Conservation (phyloP, 1,139 yeast genomes). For the Zygotorulaspora mrakii region DNA sequence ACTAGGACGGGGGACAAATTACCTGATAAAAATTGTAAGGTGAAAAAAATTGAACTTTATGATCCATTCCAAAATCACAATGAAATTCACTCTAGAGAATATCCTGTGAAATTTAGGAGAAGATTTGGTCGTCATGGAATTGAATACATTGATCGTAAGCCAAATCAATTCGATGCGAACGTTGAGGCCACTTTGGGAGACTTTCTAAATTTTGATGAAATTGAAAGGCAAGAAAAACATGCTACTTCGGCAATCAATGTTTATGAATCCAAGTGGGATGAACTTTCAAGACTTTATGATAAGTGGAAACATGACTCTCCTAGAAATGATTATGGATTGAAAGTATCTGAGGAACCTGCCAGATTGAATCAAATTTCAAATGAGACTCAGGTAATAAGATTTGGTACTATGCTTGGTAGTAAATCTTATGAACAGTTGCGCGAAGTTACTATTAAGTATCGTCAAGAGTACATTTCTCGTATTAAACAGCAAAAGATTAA, state of each 20-base stretch:
- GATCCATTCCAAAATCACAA: constrained; percentile 32
- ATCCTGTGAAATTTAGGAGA: constrained; percentile 63
- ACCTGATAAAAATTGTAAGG: constrained; percentile 18
- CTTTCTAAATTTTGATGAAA: constrained; percentile 31
- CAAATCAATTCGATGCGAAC: constrained; percentile 36
- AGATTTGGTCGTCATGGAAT: constrained; percentile 73
- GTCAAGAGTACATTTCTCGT: constrained; percentile 48
- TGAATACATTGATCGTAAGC: constrained; percentile 65
- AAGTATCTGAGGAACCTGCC: constrained; percentile 61
- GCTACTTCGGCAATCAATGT: constrained; percentile 39
- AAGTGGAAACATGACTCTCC: constrained; percentile 78
- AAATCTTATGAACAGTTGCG: constrained; percentile 73
- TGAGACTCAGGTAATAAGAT: constrained; percentile 83
- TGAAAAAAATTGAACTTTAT: constrained; percentile 32
- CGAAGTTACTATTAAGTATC: constrained; percentile 47
- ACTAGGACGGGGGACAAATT: constrained; percentile 32
- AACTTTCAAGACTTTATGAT: constrained; percentile 55
- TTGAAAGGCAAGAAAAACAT: constrained; percentile 30
- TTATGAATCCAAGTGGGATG: constrained; percentile 58
- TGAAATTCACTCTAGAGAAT: constrained; percentile 43
- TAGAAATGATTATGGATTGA: constrained; percentile 48
- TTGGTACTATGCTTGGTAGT: constrained; percentile 85
- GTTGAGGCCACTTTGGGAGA: constrained; percentile 31
- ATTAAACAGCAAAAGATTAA: constrained; percentile 37
- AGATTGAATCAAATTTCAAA: constrained; percentile 76